A percentile compares a stretch with the other conserved stretches of the same genome.
These are phyloP conservation scores for Physcomitrium patens DNA, from an alignment of 225 moss, liverwort and hornwort species.

Conservation along the genomic window DNA sequence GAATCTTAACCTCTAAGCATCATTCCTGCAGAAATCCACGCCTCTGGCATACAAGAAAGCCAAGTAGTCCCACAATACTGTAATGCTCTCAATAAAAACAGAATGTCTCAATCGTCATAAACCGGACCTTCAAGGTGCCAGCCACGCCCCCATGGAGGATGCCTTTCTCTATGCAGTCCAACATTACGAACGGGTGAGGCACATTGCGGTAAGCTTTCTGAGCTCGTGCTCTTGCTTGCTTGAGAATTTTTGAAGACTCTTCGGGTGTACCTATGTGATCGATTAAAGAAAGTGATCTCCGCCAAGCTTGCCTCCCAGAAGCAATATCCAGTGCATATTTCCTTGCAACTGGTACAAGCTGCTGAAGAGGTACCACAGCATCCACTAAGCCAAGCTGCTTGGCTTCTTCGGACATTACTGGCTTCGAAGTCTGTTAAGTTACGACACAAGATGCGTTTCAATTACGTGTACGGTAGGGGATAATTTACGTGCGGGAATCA, in stretches of 20 bases:
- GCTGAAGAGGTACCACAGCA: slow-evolving; percentile 62
- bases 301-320: slow-evolving; percentile 66
- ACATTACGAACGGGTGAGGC: slow-evolving; percentile 72
- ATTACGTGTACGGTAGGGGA: neutral
- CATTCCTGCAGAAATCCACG: neutral
- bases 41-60: too few relatives aligned
- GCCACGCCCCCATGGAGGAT: slow-evolving; percentile 57
- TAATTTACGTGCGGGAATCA: neutral
- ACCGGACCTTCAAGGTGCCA: slow-evolving; percentile 60
- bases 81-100: neutral
- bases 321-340: slow-evolving; percentile 73
- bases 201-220: slow-evolving; percentile 68
- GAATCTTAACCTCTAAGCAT: slow-evolving; percentile 5
- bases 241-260: slow-evolving; percentile 56
- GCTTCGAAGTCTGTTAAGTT: slow-evolving; percentile 63
- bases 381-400: slow-evolving; percentile 71
- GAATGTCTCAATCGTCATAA: neutral
- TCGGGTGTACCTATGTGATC: slow-evolving; percentile 65
- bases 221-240: slow-evolving; percentile 58
- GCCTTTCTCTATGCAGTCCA: slow-evolving; percentile 79
- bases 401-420: slow-evolving; percentile 66
- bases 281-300: slow-evolving; percentile 58
- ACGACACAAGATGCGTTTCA: slow-evolving; percentile 11
- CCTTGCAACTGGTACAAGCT: slow-evolving; percentile 57
- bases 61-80: neutral